Evolutionary conservation across 2,329 filamentous ascomycete species (phyloP).

Genomic region (Fusarium denticulatum): DNA sequence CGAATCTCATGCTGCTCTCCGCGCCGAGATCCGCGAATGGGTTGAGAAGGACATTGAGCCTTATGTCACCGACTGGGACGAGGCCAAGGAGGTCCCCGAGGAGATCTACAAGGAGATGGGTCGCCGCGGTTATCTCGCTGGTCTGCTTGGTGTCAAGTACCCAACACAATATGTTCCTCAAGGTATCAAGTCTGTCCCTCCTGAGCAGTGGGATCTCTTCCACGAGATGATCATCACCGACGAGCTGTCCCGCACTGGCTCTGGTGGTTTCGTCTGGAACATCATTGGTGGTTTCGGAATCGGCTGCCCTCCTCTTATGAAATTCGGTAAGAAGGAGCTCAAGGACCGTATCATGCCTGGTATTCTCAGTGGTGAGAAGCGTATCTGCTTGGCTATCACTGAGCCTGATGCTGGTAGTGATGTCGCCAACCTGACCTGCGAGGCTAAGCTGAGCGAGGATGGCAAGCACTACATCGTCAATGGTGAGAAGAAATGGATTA

Average conservation of each 20-base stretch:
- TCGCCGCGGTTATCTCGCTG: slow-evolving; percentile 90
- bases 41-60: slow-evolving; percentile 90
- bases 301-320: slow-evolving; percentile 88
- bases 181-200: slow-evolving; percentile 77
- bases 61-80: slow-evolving; percentile 94
- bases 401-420: slow-evolving; percentile 96
- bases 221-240: slow-evolving; percentile 97
- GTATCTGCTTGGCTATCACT: slow-evolving; percentile 96
- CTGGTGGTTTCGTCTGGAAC: slow-evolving; percentile 96
- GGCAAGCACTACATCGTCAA: slow-evolving; percentile 99
- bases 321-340: slow-evolving; percentile 87
- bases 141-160: slow-evolving; percentile 85
- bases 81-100: slow-evolving; percentile 88
- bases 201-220: slow-evolving; percentile 97
- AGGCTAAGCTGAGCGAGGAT: slow-evolving; percentile 93
- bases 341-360: slow-evolving; percentile 89
- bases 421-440: slow-evolving; percentile 93
- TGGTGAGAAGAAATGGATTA: slow-evolving; percentile 99
- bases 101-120: slow-evolving; percentile 97
- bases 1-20: slow-evolving; percentile 89
- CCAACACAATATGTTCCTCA: slow-evolving; percentile 77
- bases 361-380: slow-evolving; percentile 91
- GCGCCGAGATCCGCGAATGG: slow-evolving; percentile 92
- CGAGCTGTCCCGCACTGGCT: slow-evolving; percentile 87
- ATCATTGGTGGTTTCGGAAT: slow-evolving; percentile 97